Evolutionary conservation across 2,329 filamentous ascomycete species (phyloP).

Genomic region (Scytalidium lignicola): DNA sequence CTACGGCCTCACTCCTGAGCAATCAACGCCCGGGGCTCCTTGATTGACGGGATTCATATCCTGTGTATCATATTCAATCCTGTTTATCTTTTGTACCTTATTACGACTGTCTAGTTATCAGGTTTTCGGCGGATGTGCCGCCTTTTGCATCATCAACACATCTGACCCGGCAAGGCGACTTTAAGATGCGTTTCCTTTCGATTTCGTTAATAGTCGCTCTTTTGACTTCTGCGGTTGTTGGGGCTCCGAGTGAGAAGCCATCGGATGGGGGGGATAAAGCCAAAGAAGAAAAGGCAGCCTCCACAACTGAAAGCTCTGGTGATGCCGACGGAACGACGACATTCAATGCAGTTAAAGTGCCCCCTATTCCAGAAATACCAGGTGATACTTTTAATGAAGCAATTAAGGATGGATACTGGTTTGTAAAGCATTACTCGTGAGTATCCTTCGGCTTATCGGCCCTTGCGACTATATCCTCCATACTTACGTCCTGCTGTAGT

Average conservation of each 20-base stretch:
- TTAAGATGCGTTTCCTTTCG: constrained; percentile 26
- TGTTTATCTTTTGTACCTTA: constrained; percentile 31
- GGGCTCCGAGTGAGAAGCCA: constrained; percentile 13
- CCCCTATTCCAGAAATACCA: constrained; percentile 41
- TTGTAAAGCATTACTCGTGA: constrained; percentile 30
- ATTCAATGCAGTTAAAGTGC: constrained; percentile 48
- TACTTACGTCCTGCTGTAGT: constrained; percentile 10
- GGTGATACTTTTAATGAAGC: constrained; percentile 36
- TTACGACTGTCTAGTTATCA: neutral
- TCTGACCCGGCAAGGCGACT: neutral
- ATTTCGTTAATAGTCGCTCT: constrained; percentile 20
- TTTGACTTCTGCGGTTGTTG: constrained; percentile 19
- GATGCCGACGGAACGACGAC: constrained; percentile 28
- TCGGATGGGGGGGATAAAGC: constrained; percentile 8
- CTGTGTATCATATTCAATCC: neutral
- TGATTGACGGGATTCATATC: neutral
- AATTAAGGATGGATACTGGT: constrained; percentile 27
- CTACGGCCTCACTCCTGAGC: neutral
- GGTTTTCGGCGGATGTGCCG: neutral
- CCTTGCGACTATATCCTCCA: neutral
- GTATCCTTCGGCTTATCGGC: neutral
- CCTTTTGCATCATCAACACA: neutral
- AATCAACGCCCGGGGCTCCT: neutral
- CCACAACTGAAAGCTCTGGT: constrained; percentile 22
- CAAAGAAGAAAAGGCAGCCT: constrained; percentile 16